Evolutionary conservation across 2,329 filamentous ascomycete genomes (phyloP).

Genomic region (Epichloe elymi): DNA sequence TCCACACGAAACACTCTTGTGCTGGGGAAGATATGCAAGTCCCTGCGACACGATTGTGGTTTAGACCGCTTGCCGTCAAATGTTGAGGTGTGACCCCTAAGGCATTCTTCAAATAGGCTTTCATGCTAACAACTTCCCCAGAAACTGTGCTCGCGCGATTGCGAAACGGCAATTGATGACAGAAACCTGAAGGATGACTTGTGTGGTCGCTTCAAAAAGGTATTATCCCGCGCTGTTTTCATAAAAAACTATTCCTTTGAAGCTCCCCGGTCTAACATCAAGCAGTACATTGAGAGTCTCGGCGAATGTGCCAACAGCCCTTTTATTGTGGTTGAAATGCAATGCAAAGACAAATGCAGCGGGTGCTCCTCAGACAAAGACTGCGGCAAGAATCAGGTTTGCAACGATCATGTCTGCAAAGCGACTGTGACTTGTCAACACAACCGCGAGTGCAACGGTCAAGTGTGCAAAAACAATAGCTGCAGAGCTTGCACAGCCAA

Average conservation of each 20-base stretch:
- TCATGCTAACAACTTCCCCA: background rate
- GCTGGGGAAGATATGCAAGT: slow-evolving; percentile 5
- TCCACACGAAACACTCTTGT: background rate
- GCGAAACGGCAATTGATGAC: slow-evolving; percentile 5
- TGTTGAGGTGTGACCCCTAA: slow-evolving; percentile 1
- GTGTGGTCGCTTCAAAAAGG: slow-evolving; percentile 5
- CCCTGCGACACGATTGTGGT: slow-evolving; percentile 3
- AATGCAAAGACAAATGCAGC: slow-evolving; percentile 4
- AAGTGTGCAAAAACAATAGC: slow-evolving; percentile 3
- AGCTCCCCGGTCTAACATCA: background rate
- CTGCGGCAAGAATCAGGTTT: slow-evolving; percentile 3
- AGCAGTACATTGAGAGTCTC: slow-evolving; percentile 4
- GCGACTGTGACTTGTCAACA: slow-evolving; percentile 2
- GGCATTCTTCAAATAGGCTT: no score
- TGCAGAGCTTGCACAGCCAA: slow-evolving; percentile 4
- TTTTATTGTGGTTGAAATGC: slow-evolving; percentile 1
- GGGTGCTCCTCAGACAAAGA: slow-evolving; percentile 2
- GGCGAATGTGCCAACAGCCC: slow-evolving; percentile 5
- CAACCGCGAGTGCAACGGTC: slow-evolving; percentile 5
- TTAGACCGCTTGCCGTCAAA: slow-evolving; percentile 1
- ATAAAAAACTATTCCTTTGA: background rate
- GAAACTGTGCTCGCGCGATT: slow-evolving; percentile 4
- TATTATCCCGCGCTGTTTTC: background rate
- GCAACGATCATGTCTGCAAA: slow-evolving; percentile 3
- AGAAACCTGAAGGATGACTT: background rate